These are phyloP conservation scores for Ensete ventricosum DNA, from an alignment of 176 grass and related monocot genomes.

Conservation along the genomic window DNA sequence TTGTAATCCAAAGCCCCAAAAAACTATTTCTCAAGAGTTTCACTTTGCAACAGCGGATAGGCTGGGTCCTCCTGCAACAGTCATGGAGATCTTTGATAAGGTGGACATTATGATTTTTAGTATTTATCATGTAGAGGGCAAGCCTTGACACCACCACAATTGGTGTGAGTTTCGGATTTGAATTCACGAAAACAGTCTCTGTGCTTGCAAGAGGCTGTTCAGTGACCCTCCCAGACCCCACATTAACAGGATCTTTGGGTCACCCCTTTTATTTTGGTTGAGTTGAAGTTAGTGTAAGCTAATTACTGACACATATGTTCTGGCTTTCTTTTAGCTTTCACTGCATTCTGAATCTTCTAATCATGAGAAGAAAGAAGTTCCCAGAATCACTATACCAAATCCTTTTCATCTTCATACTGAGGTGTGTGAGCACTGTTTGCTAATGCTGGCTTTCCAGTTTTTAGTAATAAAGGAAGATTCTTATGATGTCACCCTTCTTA, in stretches of 20 bases:
- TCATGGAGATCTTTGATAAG: conserved; percentile 71
- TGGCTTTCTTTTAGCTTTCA: conserved; percentile 61
- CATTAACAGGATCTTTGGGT: no score
- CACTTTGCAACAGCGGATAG: conserved; percentile 70
- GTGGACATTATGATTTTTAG: conserved; percentile 23
- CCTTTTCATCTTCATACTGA: conserved; percentile 90
- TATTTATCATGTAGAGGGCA: neutral
- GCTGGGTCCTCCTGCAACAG: conserved; percentile 50
- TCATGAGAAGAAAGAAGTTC: conserved; percentile 41
- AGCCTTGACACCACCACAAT: no score
- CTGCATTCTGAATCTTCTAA: conserved; percentile 52
- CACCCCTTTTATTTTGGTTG: no score
- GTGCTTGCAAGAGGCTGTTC: no score
- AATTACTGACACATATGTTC: neutral
- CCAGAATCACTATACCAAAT: conserved; percentile 50
- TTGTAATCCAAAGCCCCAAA: conserved; percentile 36
- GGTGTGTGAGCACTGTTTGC: conserved; percentile 25
- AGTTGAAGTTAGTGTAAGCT: neutral
- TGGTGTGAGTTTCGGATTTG: no score
- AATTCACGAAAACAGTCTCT: no score
- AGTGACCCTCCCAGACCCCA: no score
- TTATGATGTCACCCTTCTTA: conserved; percentile 8
- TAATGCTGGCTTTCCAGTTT: neutral
- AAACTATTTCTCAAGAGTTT: conserved; percentile 65
- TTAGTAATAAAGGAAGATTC: neutral